These are phyloP conservation scores for Ophidiomyces ophidiicola DNA, from an alignment of 2,329 filamentous ascomycete species.

Conservation along the genomic window DNA sequence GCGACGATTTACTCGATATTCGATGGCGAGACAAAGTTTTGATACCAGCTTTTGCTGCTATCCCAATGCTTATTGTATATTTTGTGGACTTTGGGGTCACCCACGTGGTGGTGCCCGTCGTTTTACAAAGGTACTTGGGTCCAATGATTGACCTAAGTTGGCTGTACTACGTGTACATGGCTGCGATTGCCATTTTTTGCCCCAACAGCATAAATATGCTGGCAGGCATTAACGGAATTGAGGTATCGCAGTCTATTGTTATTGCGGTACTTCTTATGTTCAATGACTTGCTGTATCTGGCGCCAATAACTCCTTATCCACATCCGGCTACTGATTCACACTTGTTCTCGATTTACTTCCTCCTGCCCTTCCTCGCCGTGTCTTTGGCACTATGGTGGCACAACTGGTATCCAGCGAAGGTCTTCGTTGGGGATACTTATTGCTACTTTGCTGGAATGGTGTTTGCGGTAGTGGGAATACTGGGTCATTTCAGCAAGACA, in stretches of 20 bases:
- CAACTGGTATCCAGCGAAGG: conserved; percentile 90
- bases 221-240: conserved; percentile 98
- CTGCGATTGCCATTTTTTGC: conserved; percentile 88
- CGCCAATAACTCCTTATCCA: conserved; percentile 60
- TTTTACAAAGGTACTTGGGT: conserved; percentile 72
- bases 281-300: conserved; percentile 81
- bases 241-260: conserved; percentile 86
- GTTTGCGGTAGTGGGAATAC: conserved; percentile 90
- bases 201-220: conserved; percentile 99
- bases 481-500: conserved; percentile 97
- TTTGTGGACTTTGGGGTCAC: conserved; percentile 98
- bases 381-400: conserved; percentile 74
- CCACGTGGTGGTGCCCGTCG: conserved; percentile 79
- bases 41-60: conserved; percentile 85
- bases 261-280: conserved; percentile 70
- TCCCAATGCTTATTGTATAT: conserved; percentile 91
- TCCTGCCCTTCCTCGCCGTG: conserved; percentile 88
- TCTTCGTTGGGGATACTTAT: conserved; percentile 97
- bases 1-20: conserved; percentile 95
- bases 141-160: conserved; percentile 69
- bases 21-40: conserved; percentile 98
- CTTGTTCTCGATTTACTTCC: conserved; percentile 86
- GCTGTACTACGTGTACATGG: conserved; percentile 95
- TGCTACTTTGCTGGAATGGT: conserved; percentile 99
- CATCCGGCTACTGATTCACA: conserved; percentile 94